Conservation (phyloP, 371 early-diverging fungal genomes). For the Rhizopus arrhizus region DNA sequence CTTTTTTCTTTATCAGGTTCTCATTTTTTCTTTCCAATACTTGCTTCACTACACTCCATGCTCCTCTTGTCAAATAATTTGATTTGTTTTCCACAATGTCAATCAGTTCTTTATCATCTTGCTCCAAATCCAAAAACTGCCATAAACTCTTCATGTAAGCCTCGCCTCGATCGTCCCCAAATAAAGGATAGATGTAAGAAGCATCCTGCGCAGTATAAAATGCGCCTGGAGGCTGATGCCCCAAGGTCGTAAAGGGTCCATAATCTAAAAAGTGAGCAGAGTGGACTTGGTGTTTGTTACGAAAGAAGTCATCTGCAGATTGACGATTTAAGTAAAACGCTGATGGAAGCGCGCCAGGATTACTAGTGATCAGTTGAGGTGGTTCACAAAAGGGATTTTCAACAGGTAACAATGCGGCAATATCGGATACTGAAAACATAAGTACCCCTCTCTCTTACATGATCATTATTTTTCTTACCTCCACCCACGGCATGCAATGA, state of each 20-base stretch:
- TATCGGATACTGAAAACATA: constrained; percentile 30
- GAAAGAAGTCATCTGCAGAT: constrained; percentile 41
- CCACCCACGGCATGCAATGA: constrained; percentile 46
- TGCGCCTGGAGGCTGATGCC: constrained; percentile 52
- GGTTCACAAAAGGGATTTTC: constrained; percentile 36
- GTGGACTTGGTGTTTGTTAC: constrained; percentile 41
- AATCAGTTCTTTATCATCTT: constrained; percentile 13
- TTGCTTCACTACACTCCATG: constrained; percentile 32
- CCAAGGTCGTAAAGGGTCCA: constrained; percentile 56
- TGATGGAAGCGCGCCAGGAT: constrained; percentile 48
- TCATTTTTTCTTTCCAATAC: constrained; percentile 22
- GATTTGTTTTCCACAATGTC: constrained; percentile 25
- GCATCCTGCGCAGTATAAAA: constrained; percentile 51
- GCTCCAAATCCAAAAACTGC: constrained; percentile 59
- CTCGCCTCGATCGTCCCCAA: constrained; percentile 66
- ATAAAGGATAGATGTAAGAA: constrained; percentile 57
- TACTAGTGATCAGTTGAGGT: constrained; percentile 42
- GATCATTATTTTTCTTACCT: constrained; percentile 23
- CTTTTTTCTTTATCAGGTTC: constrained; percentile 2
- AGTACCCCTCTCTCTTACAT: not conserved
- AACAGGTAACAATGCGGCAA: constrained; percentile 28
- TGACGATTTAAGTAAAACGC: constrained; percentile 41
- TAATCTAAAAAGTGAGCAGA: constrained; percentile 57
- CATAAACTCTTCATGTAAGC: constrained; percentile 66
- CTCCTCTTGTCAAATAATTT: constrained; percentile 35